Base-by-base conservation (phyloP, 192 early-diverging fungal genomes). In the Chytriomyces sp. region DNA sequence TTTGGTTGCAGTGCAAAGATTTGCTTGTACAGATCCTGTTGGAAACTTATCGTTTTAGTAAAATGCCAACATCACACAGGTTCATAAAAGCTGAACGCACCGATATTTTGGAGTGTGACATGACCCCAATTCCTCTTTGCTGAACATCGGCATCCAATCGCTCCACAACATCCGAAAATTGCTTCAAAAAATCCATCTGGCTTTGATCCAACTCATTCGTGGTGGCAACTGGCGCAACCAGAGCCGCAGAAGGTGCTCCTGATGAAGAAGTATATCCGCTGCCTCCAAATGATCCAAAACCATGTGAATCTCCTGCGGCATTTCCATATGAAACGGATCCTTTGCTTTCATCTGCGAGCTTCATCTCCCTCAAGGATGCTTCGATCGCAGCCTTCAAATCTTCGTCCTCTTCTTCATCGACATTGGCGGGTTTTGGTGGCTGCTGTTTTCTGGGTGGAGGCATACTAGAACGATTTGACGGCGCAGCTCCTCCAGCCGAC, bases 341-440 rank as follows among this genome's bases (percentile, higher is more conserved):
- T 82, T 72, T 84, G 91, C 69, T 68, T 6, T 82, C 47, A 20
- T 79, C 78, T 4, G 68, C 43, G 16, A 78, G 44, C 49, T 89
- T 86, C 35, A 86, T 78, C 61, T 95, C 94, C 68, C 94, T 91
- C 23, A 99, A 81, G 0, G 96, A 97, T 10, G 94, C 85, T 67
- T 93, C 95, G 77, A 99, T 99, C 1, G 97, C 97, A 23, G 89
- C 91, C 80, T 91, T 94, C 59, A 99, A 76, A 77, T 99, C 97
- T 26, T 90, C 95, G 69, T 99, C 96, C 16, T 95, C 92, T 5
- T 91, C 86, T 13, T 83, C 76, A 71, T 64, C 53, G 28, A 35
- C 28, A 35, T 35, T 1, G 28, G 61, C 62, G 45, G 48, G 47
- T 24, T 67, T 74, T 70, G 67, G 23, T 23, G 77, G 73, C 61